phyloP scores from a whole-genome alignment of 257 asterid species.

The Rhazya stricta region DNA sequence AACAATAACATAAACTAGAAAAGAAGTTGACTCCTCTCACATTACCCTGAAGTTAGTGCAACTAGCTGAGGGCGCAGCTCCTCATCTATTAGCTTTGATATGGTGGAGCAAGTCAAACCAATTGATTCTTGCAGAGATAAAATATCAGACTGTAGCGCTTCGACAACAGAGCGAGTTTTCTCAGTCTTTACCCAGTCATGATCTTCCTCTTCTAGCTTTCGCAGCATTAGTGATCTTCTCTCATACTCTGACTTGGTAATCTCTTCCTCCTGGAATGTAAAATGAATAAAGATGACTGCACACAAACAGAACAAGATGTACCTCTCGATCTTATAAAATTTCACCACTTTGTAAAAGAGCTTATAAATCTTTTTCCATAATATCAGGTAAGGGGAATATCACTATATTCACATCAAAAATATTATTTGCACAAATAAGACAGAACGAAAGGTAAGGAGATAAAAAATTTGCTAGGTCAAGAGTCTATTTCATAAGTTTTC shows the following conservation, averaged over 20 bases:
- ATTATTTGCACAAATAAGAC: neutral
- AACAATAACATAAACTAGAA: neutral
- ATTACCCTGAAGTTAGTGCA: conserved; percentile 72
- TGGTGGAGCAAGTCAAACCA: conserved; percentile 38
- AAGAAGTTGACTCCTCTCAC: neutral
- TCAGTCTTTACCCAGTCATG: conserved; percentile 56
- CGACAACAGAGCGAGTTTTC: conserved; percentile 52
- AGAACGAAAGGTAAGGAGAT: neutral
- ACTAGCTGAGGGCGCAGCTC: conserved; percentile 74
- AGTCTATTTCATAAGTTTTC: neutral
- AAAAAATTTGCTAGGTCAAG: no score
- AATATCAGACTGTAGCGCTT: conserved; percentile 52
- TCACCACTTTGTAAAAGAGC: neutral
- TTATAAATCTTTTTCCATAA: neutral
- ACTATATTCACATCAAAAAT: neutral
- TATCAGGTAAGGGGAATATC: neutral
- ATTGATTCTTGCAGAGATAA: conserved; percentile 59
- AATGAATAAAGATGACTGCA: neutral
- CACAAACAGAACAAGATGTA: neutral
- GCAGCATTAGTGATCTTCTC: conserved; percentile 48
- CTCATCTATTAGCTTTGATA: conserved; percentile 48
- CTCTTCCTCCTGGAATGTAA: conserved; percentile 52
- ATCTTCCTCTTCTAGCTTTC: conserved; percentile 55
- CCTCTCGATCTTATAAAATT: neutral
- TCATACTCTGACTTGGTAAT: conserved; percentile 57